A percentile compares a stretch with the other conserved stretches of the same genome.
phyloP scores from a whole-genome alignment of 768 basidiomycete species.

The Termitomyces sp. region DNA sequence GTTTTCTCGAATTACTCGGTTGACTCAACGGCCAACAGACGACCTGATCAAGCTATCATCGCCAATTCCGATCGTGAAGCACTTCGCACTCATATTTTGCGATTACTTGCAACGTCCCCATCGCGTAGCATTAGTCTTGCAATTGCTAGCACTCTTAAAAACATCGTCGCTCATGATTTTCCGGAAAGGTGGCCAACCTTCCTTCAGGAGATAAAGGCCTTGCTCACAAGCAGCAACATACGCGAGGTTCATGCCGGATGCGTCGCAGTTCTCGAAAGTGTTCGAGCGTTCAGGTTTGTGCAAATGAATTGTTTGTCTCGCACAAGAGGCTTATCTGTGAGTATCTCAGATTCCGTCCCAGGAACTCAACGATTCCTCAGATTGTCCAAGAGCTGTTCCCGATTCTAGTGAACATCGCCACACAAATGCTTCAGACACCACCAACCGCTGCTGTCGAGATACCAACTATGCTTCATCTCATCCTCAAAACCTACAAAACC shows the following conservation, averaged over 20 bases:
- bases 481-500: constrained; percentile 83
- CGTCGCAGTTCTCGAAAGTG: constrained; percentile 69
- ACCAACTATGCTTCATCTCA: constrained; percentile 78
- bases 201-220: constrained; percentile 56
- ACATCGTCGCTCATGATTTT: constrained; percentile 70
- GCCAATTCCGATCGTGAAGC: constrained; percentile 63
- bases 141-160: constrained; percentile 68
- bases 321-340: neutral
- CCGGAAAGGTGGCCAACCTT: constrained; percentile 71
- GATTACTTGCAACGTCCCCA: constrained; percentile 62
- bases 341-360: constrained; percentile 57
- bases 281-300: constrained; percentile 68
- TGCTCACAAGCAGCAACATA: constrained; percentile 60
- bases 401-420: constrained; percentile 67
- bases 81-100: constrained; percentile 64
- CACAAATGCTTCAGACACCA: constrained; percentile 58
- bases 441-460: constrained; percentile 65
- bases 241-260: constrained; percentile 78
- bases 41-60: constrained; percentile 61
- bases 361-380: constrained; percentile 49
- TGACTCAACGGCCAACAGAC: constrained; percentile 30
- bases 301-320: neutral
- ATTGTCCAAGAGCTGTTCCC: constrained; percentile 67
- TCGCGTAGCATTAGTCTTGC: constrained; percentile 69
- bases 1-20: constrained; percentile 61